Base-by-base conservation (phyloP, 345 rosid genomes). In the Murraya paniculata region DNA sequence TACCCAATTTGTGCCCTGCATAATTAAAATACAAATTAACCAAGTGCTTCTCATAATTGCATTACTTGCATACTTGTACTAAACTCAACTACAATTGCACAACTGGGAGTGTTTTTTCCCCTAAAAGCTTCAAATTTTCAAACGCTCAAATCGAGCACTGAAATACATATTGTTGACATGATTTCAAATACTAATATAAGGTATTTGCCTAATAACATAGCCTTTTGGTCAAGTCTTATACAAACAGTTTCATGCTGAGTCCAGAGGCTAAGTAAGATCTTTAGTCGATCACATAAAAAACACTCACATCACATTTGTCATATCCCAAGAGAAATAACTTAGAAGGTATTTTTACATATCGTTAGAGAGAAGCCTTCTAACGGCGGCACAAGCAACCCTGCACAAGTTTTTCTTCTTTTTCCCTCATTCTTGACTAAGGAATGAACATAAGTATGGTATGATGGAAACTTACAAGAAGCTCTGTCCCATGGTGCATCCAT, bases 1-100 rank as follows among this genome's bases (percentile, higher is more conserved):
- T 4, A 89, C 66, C 90, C 87, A 87, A 19, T 70, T 89, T 60
- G n/a, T 68, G 1, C 93, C 89, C 93, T 91, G 85, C 81, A 81
- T 30, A 53, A 53, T 53, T 53, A 6, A 0, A 48, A 5, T 50
- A 19, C 28, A 39, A 8, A 18, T 59, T 73, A 16, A 7, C 0
- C 0, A 35, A 58, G 38, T 16, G 25, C 50, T 73, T 58, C n/a
- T 36, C 14, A 4, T 11, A 45, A 11, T 45, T 45, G 50, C 50
- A 45, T 45, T 41, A 41, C 48, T 50, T 27, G 9, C 4, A 5
- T 24, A 14, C 13, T 24, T 41, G 35, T 39, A 25, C 36, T 69
- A 25, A 45, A 41, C 24, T 45, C n/a, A 35, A 27, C 14, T n/a
- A 31, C 56, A 41, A 41, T 38, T 22, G 11, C 25, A 22, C 28